Evolutionary conservation across 2,329 filamentous ascomycete species (phyloP), one percentile per base, ranked within the genome.

Genomic region (Ascochyta lentis): DNA sequence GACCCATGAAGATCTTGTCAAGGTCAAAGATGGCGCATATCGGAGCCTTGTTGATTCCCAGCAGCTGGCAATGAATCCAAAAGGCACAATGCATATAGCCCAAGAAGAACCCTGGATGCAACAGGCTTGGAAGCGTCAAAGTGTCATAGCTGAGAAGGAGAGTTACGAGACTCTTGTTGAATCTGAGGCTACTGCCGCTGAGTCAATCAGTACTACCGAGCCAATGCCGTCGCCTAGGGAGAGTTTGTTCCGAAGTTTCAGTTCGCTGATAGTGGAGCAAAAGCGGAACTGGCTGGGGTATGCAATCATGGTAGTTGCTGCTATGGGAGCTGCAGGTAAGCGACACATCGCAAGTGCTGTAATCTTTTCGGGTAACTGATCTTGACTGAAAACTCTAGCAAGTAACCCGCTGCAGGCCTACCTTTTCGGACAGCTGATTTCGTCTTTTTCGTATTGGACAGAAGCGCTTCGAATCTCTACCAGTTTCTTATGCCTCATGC

Each of bases 1-100:
- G 0, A 90, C 84, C 0, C 91, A 96, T 63, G 83, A 89, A 10
- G 82, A 84, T 26, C 82, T 96, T 0, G 78, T 95, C 1, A 70
- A 78, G 2, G 76, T 81, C 29, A 77, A 84, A 2, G 79, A 77
- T 4, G 85, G 89, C 1, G 79, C 87, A 16, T 92, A 92, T 65
- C 82, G 82, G 37, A 82, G 81, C 2, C 82, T 92, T 9, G 89
- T 91, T 2, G 77, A 79, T 3, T 90, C 90, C 1, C 90, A 93
- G 70, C 80, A 89, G 22, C 79, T 97, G 15, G 91, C 87, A 67
- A 96, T 92, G 10, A 29, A 12, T 26, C 26, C 27, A 15, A n/a
- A 0, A 96, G 16, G 22, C 12, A 46, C 40, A 24, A 27, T 31
- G 2, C 7, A 29, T 16, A 13, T 10, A 8, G 16, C 4, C 12